These are phyloP conservation scores for Croton laevigatus DNA, from an alignment of 441 rosid genomes.

Conservation along the genomic window DNA sequence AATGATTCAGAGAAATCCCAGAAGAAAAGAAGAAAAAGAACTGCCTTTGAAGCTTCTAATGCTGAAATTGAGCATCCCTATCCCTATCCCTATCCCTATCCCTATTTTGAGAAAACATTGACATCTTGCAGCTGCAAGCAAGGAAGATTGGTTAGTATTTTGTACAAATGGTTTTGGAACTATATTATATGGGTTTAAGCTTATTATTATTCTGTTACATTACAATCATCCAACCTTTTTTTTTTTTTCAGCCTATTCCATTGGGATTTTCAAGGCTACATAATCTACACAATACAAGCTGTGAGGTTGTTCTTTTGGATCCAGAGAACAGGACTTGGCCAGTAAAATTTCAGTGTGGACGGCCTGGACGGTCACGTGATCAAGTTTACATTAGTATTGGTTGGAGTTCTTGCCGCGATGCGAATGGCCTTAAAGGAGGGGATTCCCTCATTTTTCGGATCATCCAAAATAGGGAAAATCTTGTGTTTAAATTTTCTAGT, in stretches of 20 bases:
- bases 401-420: slow-evolving; percentile 10
- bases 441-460: slow-evolving; percentile 6
- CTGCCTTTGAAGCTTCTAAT: neutral
- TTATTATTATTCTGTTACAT: too few species aligned
- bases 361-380: too few species aligned
- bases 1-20: slow-evolving; percentile 6
- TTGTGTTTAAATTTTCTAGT: slow-evolving; percentile 10
- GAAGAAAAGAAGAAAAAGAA: neutral
- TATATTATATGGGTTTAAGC: too few species aligned
- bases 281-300: neutral
- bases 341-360: neutral
- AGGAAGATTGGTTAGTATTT: neutral
- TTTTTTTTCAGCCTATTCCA: neutral
- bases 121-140: neutral
- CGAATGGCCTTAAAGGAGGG: slow-evolving; percentile 12
- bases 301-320: slow-evolving; percentile 16
- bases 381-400: slow-evolving; percentile 7
- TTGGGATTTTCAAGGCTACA: slow-evolving; percentile 1
- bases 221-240: too few species aligned
- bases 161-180: neutral
- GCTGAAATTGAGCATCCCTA: neutral
- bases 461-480: slow-evolving; percentile 1
- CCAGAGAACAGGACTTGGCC: slow-evolving; percentile 17
- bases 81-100: neutral
- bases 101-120: neutral